A percentile compares a stretch with the other conserved stretches of the same genome.
phyloP scores from a whole-genome alignment of 2,329 filamentous ascomycete species.

The Myriosclerotinia curreyana region DNA sequence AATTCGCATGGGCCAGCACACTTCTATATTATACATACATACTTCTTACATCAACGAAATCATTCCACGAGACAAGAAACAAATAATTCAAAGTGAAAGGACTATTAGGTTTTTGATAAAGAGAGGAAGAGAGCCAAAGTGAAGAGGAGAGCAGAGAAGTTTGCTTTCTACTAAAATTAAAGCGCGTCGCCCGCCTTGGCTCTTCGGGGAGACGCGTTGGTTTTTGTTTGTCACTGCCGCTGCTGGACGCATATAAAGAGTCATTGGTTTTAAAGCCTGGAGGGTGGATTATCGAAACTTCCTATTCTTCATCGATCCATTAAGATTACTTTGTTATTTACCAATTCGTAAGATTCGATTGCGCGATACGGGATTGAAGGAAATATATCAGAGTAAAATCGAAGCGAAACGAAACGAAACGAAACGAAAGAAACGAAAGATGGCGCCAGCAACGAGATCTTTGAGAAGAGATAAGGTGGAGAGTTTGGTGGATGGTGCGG shows the following conservation, averaged over 20 bases:
- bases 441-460: slow-evolving; percentile 15
- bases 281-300: neutral
- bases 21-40: neutral
- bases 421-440: neutral
- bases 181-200: too few relatives aligned
- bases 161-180: neutral
- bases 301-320: neutral
- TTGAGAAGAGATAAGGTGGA: slow-evolving; percentile 11
- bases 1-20: neutral
- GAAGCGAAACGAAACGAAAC: neutral
- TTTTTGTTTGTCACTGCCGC: neutral
- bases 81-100: too few relatives aligned
- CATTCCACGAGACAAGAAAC: neutral
- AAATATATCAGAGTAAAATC: too few relatives aligned
- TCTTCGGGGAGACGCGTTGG: neutral
- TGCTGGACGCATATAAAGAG: neutral
- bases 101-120: too few relatives aligned
- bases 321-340: neutral
- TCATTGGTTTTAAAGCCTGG: neutral
- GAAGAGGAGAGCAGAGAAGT: too few relatives aligned
- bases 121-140: too few relatives aligned
- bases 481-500: slow-evolving; percentile 1
- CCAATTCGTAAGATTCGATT: neutral
- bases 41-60: neutral
- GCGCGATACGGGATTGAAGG: neutral